These are phyloP conservation scores for Paraphoma sp. DNA, from an alignment of 2,329 filamentous ascomycete genomes.

Conservation along the genomic window DNA sequence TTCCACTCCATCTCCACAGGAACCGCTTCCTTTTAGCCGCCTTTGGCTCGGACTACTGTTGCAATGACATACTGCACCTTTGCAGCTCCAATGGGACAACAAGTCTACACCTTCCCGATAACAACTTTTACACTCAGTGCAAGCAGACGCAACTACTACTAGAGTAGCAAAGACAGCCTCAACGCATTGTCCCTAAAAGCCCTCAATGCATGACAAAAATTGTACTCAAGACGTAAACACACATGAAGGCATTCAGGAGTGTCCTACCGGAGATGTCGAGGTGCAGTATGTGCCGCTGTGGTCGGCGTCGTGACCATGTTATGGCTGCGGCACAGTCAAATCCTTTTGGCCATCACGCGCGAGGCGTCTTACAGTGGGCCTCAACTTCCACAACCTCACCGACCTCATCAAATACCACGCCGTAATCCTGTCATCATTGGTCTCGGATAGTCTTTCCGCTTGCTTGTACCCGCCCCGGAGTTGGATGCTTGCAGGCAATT, in stretches of 20 bases:
- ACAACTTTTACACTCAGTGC: too few relatives aligned
- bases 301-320: conserved; percentile 1
- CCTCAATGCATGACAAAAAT: too few relatives aligned
- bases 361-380: conserved; percentile 3
- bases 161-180: too few relatives aligned
- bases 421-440: not conserved
- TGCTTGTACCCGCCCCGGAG: not conserved
- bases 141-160: too few relatives aligned
- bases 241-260: too few relatives aligned
- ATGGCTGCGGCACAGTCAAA: conserved; percentile 14
- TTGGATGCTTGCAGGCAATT: not conserved
- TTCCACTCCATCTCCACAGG: not conserved
- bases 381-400: not conserved
- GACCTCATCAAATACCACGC: conserved; percentile 1
- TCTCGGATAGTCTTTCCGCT: not conserved
- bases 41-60: not conserved
- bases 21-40: not conserved
- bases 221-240: too few relatives aligned
- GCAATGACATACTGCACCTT: conserved; percentile 4
- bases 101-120: too few relatives aligned
- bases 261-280: too few relatives aligned
- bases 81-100: too few relatives aligned
- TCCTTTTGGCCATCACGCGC: conserved; percentile 5
- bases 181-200: too few relatives aligned
- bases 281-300: conserved; percentile 2